A percentile compares a stretch with the other conserved stretches of the same genome.
phyloP scores from a whole-genome alignment of 306 rosid genomes.

The Cyclanthera cordifolia region DNA sequence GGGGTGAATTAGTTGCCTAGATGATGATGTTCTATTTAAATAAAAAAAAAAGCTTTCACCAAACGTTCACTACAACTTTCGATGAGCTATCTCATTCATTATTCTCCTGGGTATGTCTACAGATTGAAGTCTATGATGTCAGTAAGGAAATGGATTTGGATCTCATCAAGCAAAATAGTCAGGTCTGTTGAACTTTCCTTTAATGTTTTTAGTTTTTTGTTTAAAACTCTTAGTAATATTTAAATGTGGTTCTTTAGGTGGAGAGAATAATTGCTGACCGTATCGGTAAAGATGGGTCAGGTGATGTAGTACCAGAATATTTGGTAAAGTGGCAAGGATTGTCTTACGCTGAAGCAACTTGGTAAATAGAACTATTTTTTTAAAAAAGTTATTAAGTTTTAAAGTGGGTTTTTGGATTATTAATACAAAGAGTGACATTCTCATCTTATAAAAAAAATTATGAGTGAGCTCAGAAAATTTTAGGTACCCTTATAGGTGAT shows the following conservation, averaged over 20 bases:
- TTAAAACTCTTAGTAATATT: slow-evolving; percentile 14
- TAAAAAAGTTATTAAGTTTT: background rate
- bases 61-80: background rate
- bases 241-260: slow-evolving; percentile 38
- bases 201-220: background rate
- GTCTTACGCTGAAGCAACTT: slow-evolving; percentile 97
- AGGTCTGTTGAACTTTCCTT: slow-evolving; percentile 38
- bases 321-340: slow-evolving; percentile 98
- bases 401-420: background rate
- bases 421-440: background rate
- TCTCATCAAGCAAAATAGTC: slow-evolving; percentile 95
- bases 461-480: background rate
- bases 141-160: slow-evolving; percentile 99
- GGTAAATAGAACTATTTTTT: slow-evolving; percentile 31
- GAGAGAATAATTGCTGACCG: slow-evolving; percentile 91
- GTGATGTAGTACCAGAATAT: slow-evolving; percentile 70
- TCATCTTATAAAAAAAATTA: background rate
- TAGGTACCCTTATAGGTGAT: background rate
- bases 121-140: slow-evolving; percentile 97
- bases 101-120: slow-evolving; percentile 1
- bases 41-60: too few relatives aligned
- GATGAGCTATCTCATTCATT: background rate
- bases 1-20: background rate
- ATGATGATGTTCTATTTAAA: slow-evolving; percentile 5
- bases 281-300: slow-evolving; percentile 62